A percentile compares a stretch with the other conserved stretches of the same genome.
Conservation (phyloP, 805 yeast species). For the Hagleromyces aurorensis region DNA sequence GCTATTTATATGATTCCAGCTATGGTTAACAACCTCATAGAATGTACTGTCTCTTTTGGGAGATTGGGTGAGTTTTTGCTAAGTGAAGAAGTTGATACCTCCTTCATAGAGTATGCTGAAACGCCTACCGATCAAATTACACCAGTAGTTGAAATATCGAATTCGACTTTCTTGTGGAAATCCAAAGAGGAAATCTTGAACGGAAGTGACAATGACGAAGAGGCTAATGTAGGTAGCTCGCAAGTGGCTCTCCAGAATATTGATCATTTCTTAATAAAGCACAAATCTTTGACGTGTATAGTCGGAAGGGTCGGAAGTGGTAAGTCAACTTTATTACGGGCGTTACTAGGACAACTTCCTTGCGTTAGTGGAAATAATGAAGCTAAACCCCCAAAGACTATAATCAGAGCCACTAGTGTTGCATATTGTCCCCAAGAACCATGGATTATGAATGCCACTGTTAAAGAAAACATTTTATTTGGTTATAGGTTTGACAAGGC, state of each 20-base stretch:
- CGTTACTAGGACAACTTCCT: slow-evolving; percentile 48
- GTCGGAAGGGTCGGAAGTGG: slow-evolving; percentile 67
- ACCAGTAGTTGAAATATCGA: slow-evolving; percentile 36
- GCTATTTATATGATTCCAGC: slow-evolving; percentile 56
- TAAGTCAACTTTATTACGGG: slow-evolving; percentile 49
- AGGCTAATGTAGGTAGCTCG: slow-evolving; percentile 36
- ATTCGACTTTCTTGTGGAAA: slow-evolving; percentile 51
- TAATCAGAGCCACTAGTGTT: slow-evolving; percentile 30
- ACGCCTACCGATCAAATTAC: slow-evolving; percentile 15
- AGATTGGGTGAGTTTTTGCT: slow-evolving; percentile 45
- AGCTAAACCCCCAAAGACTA: slow-evolving; percentile 18
- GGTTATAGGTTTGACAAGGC: slow-evolving; percentile 39
- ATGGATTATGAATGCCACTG: slow-evolving; percentile 45
- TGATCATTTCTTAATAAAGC: slow-evolving; percentile 39
- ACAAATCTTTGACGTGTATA: slow-evolving; percentile 49
- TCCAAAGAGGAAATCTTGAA: slow-evolving; percentile 15
- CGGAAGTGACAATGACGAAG: slow-evolving; percentile 34
- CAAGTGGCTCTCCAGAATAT: slow-evolving; percentile 42
- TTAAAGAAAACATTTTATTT: slow-evolving; percentile 44
- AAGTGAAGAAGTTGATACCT: slow-evolving; percentile 39
- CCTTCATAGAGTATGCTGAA: slow-evolving; percentile 24
- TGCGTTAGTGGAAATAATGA: slow-evolving; percentile 27
- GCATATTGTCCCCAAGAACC: slow-evolving; percentile 59
- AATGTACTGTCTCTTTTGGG: slow-evolving; percentile 48
- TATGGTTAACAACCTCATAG: slow-evolving; percentile 48